Conservation (phyloP, 108 stramenopile species). For the Cyclotella kingstonii region DNA sequence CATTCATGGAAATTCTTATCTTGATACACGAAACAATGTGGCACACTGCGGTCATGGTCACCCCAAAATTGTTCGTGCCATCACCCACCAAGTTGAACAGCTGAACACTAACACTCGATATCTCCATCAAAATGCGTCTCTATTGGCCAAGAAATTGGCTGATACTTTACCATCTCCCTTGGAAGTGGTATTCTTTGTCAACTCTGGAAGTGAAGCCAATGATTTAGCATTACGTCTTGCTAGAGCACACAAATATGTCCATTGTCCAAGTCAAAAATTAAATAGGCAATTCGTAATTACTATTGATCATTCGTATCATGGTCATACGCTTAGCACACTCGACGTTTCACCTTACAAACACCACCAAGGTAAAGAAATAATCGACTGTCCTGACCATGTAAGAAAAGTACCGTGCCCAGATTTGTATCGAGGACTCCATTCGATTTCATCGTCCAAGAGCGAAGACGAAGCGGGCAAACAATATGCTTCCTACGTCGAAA, state of each 20-base stretch:
- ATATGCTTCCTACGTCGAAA: slow-evolving; percentile 68
- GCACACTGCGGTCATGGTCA: slow-evolving; percentile 84
- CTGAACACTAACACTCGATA: slow-evolving; percentile 94
- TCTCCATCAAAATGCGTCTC: slow-evolving; percentile 80
- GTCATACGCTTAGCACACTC: slow-evolving; percentile 80
- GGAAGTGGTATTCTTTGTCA: slow-evolving; percentile 88
- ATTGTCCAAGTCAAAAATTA: slow-evolving; percentile 9
- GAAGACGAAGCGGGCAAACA: slow-evolving; percentile 35
- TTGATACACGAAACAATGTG: slow-evolving; percentile 94
- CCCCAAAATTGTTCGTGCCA: slow-evolving; percentile 67
- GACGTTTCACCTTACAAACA: slow-evolving; percentile 95
- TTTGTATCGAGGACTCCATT: slow-evolving; percentile 73
- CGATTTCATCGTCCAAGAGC: slow-evolving; percentile 17
- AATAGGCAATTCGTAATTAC: slow-evolving; percentile 59
- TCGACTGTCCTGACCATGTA: slow-evolving; percentile 52
- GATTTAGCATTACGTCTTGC: slow-evolving; percentile 95
- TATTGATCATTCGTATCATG: slow-evolving; percentile 92
- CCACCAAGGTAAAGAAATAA: slow-evolving; percentile 57
- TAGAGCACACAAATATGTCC: slow-evolving; percentile 48
- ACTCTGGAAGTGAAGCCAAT: slow-evolving; percentile 96
- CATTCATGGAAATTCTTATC: slow-evolving; percentile 57
- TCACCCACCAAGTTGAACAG: slow-evolving; percentile 57
- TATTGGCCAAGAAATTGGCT: slow-evolving; percentile 61
- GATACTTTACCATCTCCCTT: slow-evolving; percentile 61
- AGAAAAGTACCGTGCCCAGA: slow-evolving; percentile 86